Base-by-base conservation (phyloP, 1,284 basidiomycete species). In the Inonotus hispidus region DNA sequence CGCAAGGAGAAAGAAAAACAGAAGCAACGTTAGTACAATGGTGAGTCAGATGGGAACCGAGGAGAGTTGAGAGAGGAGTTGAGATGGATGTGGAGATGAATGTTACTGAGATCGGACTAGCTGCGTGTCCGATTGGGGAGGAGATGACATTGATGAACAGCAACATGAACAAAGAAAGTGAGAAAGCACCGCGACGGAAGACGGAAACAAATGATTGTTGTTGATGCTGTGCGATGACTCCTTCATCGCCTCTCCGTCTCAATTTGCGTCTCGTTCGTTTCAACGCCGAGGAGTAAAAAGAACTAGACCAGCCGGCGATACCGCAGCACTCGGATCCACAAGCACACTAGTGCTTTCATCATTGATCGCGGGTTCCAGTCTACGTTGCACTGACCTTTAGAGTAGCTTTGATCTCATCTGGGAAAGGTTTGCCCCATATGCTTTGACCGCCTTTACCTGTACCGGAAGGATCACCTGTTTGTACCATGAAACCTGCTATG, bases 401-500 rank as follows among this genome's bases (percentile, higher is more conserved):
- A 2, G 95, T 98, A 41, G 92, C 90, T 46, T 93, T 80, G 57
- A 96, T 82, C 77, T 98, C 95, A 71, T 98, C 95, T 13, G 85
- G 71, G 69, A 96, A 98, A 0, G 93, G 86, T 63, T 82, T 83
- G 0, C 93, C 93, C 90, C 90, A 93, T 65, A 93, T 86, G 67
- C 87, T 90, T 72, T 93, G 88, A 19, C 91, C 90, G 39, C 87
- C 90, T 71, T 92, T 93, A 50, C 90, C 90, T 23, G 83, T 80
- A 50, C 90, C 91, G 4, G 83, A 81, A 10, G 93, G 93, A 72
- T 95, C 92, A 47, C 93, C 94, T 0, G 92, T 92, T 71, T 98
- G 95, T 19, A 90, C 79, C 92, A 98, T 98, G 77, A 98, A 98
- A n/a, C 87, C 88, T 69, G 87, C 92, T 77, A 97, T 96, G 71